phyloP scores from a whole-genome alignment of 2,329 filamentous ascomycete species.

The Lasiodiplodia hormozganensis region DNA sequence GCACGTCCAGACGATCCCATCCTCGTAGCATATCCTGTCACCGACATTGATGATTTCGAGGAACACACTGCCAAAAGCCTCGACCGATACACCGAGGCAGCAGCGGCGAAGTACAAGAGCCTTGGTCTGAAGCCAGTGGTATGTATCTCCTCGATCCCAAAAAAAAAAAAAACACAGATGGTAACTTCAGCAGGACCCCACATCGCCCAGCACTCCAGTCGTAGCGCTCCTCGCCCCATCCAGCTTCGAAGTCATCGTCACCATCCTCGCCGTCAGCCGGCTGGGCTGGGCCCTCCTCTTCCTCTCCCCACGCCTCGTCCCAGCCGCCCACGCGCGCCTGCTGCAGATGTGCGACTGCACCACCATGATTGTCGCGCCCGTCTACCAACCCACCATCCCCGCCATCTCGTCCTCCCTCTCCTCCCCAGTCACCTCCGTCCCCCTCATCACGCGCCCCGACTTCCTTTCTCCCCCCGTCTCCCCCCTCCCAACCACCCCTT shows the following conservation, averaged over 20 bases:
- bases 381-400: neutral
- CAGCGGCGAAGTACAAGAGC: conserved; percentile 34
- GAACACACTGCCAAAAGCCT: conserved; percentile 37
- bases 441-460: conserved; percentile 38
- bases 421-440: conserved; percentile 34
- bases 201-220: conserved; percentile 19
- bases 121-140: conserved; percentile 36
- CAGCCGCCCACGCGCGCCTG: conserved; percentile 58
- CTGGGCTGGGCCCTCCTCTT: conserved; percentile 63
- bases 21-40: conserved; percentile 36
- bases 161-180: neutral
- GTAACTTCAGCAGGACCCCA: neutral
- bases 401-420: neutral
- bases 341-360: conserved; percentile 36
- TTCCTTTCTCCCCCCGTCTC: too few species aligned
- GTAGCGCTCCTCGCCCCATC: conserved; percentile 61
- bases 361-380: conserved; percentile 33
- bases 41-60: conserved; percentile 37
- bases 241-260: conserved; percentile 62
- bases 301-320: conserved; percentile 61
- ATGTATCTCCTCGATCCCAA: neutral
- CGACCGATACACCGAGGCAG: conserved; percentile 38
- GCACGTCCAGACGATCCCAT: conserved; percentile 33
- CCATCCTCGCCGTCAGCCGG: conserved; percentile 60
- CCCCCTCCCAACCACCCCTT: conserved; percentile 34